Conservation (phyloP, 306 rosid genomes). For the Vigna trinervia region DNA sequence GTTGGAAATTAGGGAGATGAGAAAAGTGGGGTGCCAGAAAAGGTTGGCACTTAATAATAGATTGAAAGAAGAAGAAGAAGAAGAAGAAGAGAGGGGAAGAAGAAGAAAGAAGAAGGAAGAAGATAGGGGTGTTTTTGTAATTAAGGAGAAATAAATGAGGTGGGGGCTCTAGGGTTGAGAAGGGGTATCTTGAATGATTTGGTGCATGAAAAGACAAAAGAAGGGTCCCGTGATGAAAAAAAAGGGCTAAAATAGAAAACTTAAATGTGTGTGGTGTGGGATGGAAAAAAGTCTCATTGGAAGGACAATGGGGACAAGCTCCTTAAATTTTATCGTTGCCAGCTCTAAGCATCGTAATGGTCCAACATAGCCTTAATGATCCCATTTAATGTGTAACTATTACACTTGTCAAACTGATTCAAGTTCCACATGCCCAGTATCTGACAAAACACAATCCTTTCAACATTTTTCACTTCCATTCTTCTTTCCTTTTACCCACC, state of each 20-base stretch:
- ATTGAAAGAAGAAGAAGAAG: neutral
- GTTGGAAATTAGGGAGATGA: conserved; percentile 34
- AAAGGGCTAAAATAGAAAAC: conserved; percentile 45
- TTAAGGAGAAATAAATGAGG: conserved; percentile 51
- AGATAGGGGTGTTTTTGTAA: conserved; percentile 38
- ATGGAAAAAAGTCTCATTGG: conserved; percentile 45
- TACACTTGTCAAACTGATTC: conserved; percentile 60
- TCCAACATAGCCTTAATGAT: conserved; percentile 71
- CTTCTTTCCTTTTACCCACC: conserved; percentile 10
- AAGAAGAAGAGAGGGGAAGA: too few species aligned
- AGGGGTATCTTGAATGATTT: conserved; percentile 58
- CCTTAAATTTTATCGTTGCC: conserved; percentile 73
- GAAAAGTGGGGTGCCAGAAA: conserved; percentile 48
- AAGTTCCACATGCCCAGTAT: conserved; percentile 48
- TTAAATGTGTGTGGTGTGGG: conserved; percentile 42
- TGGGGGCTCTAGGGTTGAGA: conserved; percentile 64
- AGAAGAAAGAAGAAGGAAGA: neutral
- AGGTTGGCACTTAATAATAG: conserved; percentile 51
- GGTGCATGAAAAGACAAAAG: conserved; percentile 57
- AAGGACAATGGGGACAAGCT: conserved; percentile 79
- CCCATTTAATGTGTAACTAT: conserved; percentile 56
- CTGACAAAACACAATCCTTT: conserved; percentile 9
- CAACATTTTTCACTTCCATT: neutral
- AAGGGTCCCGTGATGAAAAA: conserved; percentile 49
- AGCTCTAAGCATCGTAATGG: conserved; percentile 73